Conservation (phyloP, 2,329 filamentous ascomycete genomes). For the Aureobasidium sp. region DNA sequence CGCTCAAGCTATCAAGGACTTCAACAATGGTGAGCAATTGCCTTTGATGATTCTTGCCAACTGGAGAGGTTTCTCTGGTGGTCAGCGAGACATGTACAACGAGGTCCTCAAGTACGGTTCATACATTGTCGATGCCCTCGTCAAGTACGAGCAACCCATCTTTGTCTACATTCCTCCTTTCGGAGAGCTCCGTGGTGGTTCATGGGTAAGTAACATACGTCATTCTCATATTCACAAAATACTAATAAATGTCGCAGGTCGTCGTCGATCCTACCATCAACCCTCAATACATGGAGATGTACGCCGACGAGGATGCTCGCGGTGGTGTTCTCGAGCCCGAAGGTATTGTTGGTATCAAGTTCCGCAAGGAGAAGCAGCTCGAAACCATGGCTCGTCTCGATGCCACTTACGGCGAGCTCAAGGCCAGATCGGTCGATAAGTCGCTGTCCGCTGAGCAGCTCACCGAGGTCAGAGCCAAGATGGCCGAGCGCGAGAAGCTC, state of each 20-base stretch:
- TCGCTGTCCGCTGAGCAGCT: constrained; percentile 66
- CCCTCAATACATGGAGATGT: constrained; percentile 97
- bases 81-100: constrained; percentile 99
- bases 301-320: constrained; percentile 87
- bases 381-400: constrained; percentile 96
- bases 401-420: constrained; percentile 71
- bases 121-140: constrained; percentile 95
- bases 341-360: constrained; percentile 98
- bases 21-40: constrained; percentile 97
- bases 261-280: constrained; percentile 99
- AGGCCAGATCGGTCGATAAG: constrained; percentile 65
- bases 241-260: constrained; percentile 49
- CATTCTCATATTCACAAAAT: constrained; percentile 7
- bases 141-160: constrained; percentile 97
- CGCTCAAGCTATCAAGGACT: constrained; percentile 95
- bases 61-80: constrained; percentile 99
- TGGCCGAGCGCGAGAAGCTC: constrained; percentile 76
- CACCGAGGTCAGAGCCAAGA: constrained; percentile 72
- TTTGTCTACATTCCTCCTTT: constrained; percentile 98
- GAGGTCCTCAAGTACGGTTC: constrained; percentile 99
- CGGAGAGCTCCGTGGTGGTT: constrained; percentile 95
- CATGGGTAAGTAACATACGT: constrained; percentile 57
- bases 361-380: constrained; percentile 92
- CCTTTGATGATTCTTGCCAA: constrained; percentile 99
- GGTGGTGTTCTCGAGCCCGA: constrained; percentile 97